Evolutionary conservation across 1,139 yeast genomes (phyloP), one percentile per base, ranked within the genome.

Genomic region (Zygotorulaspora mrakii): DNA sequence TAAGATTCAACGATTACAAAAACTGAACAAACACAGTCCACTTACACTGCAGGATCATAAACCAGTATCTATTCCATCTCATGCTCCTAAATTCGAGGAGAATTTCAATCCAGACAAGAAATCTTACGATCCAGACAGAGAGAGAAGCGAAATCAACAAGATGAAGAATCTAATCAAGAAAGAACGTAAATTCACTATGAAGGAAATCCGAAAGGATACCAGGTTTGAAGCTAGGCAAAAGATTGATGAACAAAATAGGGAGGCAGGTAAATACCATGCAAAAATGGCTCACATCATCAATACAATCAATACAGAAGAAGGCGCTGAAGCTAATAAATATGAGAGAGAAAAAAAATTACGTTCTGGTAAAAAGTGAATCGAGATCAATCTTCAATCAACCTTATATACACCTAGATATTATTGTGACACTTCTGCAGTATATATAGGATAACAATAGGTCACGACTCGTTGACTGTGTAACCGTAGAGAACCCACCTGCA

Each of bases 21-120:
- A 72, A 41, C 69, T 85, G 46, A 64, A 66, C 17, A 78, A 76
- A 41, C 78, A 91, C 45, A 68, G 62, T 44, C 96, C 96, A 42
- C 73, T 91, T 52, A 68, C 79, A n/a, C 71, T 91, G 49, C 99
- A 94, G 67, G 68, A 76, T n/a, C 96, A 89, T 66, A 78, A 77
- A 57, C 87, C 95, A 23, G 64, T 91, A 43, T 84, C 96, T 3
- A 83, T 94, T 56, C 82, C 91, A 35, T 77, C 95, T 1, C 76
- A 74, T 58, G 83, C 89, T 31, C 99, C 99, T 50, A 82, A 85
- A 66, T 94, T 84, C 60, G 97, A 89, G 66, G 97, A 87, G 58
- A 87, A 88, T 69, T 94, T 82, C 75, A 89, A 88, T 67, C 95
- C 96, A 45, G 96, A 87, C 59, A 85, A 82, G 77, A 87, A 85